phyloP scores from a whole-genome alignment of 768 basidiomycete species.

The Lentinula lateritia region DNA sequence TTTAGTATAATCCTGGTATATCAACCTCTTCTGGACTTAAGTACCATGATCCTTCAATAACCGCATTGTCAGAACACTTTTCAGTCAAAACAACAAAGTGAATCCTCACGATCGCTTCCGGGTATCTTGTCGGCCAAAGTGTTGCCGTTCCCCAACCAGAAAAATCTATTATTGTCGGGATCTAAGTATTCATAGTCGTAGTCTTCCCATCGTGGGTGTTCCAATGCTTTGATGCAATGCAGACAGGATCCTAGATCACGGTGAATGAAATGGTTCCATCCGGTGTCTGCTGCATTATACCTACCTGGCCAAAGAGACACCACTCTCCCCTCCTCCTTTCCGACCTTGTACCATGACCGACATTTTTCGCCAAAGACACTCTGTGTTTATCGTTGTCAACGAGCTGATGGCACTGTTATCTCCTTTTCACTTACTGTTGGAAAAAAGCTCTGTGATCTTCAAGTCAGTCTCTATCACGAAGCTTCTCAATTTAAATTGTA shows the following conservation, averaged over 20 bases:
- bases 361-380: slow-evolving; percentile 57
- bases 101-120: slow-evolving; percentile 27
- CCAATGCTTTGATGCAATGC: slow-evolving; percentile 43
- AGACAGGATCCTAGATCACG: slow-evolving; percentile 39
- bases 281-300: neutral
- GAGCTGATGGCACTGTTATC: neutral
- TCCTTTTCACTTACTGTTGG: slow-evolving; percentile 25
- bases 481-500: slow-evolving; percentile 15
- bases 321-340: slow-evolving; percentile 52
- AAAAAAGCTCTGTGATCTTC: slow-evolving; percentile 36
- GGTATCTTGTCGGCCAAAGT: slow-evolving; percentile 44
- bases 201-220: slow-evolving; percentile 62
- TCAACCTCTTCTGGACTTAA: slow-evolving; percentile 1
- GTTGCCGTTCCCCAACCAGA: slow-evolving; percentile 60
- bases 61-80: neutral
- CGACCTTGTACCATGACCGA: slow-evolving; percentile 60
- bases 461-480: neutral
- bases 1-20: neutral
- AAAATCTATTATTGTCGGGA: slow-evolving; percentile 40
- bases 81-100: neutral
- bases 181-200: slow-evolving; percentile 46
- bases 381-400: slow-evolving; percentile 19
- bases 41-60: slow-evolving; percentile 8
- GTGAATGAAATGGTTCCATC: neutral
- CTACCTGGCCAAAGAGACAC: slow-evolving; percentile 57